phyloP scores from a whole-genome alignment of 1,284 basidiomycete genomes.

The Apiotrichum mycotoxinovorans region DNA sequence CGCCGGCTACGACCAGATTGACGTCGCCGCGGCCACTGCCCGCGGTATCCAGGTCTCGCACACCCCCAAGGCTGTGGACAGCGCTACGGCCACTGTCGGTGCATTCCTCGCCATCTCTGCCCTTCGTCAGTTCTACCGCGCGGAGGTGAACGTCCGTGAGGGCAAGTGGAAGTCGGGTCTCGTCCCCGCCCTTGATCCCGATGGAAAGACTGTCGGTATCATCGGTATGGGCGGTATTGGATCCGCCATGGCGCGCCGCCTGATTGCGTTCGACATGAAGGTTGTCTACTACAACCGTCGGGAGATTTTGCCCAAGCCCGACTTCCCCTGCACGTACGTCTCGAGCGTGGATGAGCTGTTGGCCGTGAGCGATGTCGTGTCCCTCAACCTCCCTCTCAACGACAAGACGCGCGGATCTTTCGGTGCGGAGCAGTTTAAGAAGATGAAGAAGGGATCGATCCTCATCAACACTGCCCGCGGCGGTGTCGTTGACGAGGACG shows the following conservation, averaged over 20 bases:
- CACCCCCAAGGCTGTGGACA: conserved; percentile 85
- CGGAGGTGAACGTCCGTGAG: conserved; percentile 63
- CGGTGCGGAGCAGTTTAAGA: conserved; percentile 70
- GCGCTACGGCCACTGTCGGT: conserved; percentile 84
- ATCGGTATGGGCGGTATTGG: conserved; percentile 90
- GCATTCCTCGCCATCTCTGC: conserved; percentile 79
- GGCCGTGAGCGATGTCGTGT: conserved; percentile 69
- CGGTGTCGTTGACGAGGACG: conserved; percentile 81
- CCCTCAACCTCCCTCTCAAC: conserved; percentile 55
- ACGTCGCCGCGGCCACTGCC: conserved; percentile 67
- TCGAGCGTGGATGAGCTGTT: conserved; percentile 67
- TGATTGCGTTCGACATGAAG: conserved; percentile 61
- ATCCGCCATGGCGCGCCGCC: conserved; percentile 43
- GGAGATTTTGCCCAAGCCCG: conserved; percentile 58
- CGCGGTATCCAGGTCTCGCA: conserved; percentile 81
- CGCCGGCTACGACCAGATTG: conserved; percentile 86
- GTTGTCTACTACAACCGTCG: conserved; percentile 77
- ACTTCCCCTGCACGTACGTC: conserved; percentile 70
- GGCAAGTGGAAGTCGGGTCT: conserved; percentile 60
- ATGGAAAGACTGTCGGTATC: conserved; percentile 74
- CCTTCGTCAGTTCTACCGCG: conserved; percentile 70
- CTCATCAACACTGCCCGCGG: conserved; percentile 88
- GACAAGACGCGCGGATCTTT: conserved; percentile 72
- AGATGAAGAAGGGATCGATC: conserved; percentile 73
- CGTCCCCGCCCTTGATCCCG: conserved; percentile 66